Conservation (phyloP, 164 flowering plant genomes). For the Santalum album region DNA sequence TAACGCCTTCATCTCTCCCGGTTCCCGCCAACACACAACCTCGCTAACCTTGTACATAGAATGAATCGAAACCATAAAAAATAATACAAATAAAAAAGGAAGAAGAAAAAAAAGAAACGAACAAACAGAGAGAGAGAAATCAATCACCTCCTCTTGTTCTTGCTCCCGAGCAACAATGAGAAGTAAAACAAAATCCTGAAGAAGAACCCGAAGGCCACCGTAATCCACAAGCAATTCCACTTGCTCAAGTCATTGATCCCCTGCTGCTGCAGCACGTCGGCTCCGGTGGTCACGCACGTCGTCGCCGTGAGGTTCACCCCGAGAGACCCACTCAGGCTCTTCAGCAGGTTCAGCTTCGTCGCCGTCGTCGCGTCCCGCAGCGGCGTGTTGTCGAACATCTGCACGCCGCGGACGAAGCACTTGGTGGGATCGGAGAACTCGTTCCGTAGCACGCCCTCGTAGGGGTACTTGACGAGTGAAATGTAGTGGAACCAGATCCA, state of each 20-base stretch:
- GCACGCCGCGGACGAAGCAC: slow-evolving; percentile 35
- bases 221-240: slow-evolving; percentile 41
- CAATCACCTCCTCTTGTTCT: slow-evolving; percentile 38
- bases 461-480: slow-evolving; percentile 52
- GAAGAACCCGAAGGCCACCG: slow-evolving; percentile 45
- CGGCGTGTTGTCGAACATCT: slow-evolving; percentile 45
- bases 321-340: slow-evolving; percentile 22
- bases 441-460: slow-evolving; percentile 38
- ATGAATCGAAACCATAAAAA: no score
- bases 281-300: slow-evolving; percentile 40
- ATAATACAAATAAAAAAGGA: no score
- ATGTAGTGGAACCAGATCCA: slow-evolving; percentile 60
- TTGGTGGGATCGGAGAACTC: slow-evolving; percentile 28
- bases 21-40: no score
- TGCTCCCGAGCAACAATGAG: slow-evolving; percentile 37
- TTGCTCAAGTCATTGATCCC: slow-evolving; percentile 41
- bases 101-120: no score
- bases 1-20: no score
- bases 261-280: slow-evolving; percentile 28
- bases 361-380: slow-evolving; percentile 16
- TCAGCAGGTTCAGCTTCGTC: slow-evolving; percentile 23
- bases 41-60: no score
- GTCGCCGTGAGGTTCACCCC: slow-evolving; percentile 25
- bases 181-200: slow-evolving; percentile 46
- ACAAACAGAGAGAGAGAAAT: no score